Evolutionary conservation across 176 grass and related monocot genomes (phyloP).

Genomic region (Aegilops speltoides): DNA sequence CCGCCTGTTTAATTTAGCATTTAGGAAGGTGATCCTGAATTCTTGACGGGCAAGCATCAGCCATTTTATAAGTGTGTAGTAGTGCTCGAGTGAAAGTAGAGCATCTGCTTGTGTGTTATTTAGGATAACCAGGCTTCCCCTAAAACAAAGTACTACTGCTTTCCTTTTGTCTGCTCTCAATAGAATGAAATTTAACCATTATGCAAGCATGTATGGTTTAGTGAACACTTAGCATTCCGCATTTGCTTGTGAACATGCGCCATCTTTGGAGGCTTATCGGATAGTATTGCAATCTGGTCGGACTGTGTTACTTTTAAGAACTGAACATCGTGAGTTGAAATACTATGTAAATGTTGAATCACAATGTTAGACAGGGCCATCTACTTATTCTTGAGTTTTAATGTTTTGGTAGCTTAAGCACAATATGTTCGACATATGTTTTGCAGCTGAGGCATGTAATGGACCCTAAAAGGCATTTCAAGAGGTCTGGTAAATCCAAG

Average conservation of each 20-base stretch:
- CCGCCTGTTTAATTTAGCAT: not conserved
- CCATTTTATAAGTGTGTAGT: not conserved
- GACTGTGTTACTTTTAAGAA: not conserved
- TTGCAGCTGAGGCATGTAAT: conserved; percentile 84
- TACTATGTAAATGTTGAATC: conserved; percentile 5
- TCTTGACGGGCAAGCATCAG: not conserved
- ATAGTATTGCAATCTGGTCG: not conserved
- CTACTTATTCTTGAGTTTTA: not conserved
- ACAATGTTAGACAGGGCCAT: not conserved
- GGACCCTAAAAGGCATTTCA: conserved; percentile 97
- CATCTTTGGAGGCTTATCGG: not conserved
- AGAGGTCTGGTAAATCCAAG: conserved; percentile 76
- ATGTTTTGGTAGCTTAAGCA: not conserved
- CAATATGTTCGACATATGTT: conserved; percentile 12
- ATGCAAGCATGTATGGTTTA: not conserved
- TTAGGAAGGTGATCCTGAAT: not conserved
- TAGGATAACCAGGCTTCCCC: not conserved
- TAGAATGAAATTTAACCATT: not conserved
- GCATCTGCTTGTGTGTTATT: not conserved
- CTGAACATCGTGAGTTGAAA: not conserved
- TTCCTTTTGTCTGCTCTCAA: not conserved
- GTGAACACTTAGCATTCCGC: not conserved
- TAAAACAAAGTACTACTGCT: not conserved
- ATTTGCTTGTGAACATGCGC: not conserved
- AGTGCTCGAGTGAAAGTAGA: not conserved